phyloP scores from a whole-genome alignment of 2,329 filamentous ascomycete genomes.

The Bertia moriformis region DNA sequence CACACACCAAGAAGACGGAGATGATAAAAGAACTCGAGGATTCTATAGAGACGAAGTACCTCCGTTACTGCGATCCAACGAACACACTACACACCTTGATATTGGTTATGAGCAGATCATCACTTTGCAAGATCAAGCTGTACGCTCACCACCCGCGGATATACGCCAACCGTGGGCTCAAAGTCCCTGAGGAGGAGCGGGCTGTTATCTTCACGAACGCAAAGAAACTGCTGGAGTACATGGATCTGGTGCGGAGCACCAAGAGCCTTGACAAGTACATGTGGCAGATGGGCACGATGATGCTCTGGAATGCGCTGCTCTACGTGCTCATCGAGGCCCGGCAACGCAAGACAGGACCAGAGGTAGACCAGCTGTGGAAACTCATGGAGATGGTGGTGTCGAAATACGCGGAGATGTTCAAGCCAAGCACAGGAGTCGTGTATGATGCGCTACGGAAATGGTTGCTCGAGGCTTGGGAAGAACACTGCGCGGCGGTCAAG shows the following conservation, averaged over 20 bases:
- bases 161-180: constrained; percentile 4
- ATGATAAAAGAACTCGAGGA: constrained; percentile 11
- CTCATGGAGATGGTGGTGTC: constrained; percentile 10
- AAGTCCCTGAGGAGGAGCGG: constrained; percentile 7
- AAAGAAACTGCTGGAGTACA: constrained; percentile 9
- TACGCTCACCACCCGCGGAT: constrained; percentile 8
- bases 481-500: background rate
- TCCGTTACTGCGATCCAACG: constrained; percentile 14
- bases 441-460: constrained; percentile 5
- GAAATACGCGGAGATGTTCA: constrained; percentile 8
- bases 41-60: constrained; percentile 12
- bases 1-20: constrained; percentile 8
- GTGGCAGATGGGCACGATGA: constrained; percentile 11
- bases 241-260: constrained; percentile 5
- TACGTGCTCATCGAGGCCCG: constrained; percentile 14
- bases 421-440: constrained; percentile 8
- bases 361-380: constrained; percentile 12
- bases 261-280: constrained; percentile 10
- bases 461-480: background rate
- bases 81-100: constrained; percentile 13
- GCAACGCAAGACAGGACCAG: constrained; percentile 9
- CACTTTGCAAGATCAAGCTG: constrained; percentile 9
- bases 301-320: constrained; percentile 14
- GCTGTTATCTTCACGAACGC: constrained; percentile 9
- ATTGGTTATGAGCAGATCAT: constrained; percentile 4